phyloP scores from a whole-genome alignment of 768 basidiomycete species.

The Leccinum arenicola region DNA sequence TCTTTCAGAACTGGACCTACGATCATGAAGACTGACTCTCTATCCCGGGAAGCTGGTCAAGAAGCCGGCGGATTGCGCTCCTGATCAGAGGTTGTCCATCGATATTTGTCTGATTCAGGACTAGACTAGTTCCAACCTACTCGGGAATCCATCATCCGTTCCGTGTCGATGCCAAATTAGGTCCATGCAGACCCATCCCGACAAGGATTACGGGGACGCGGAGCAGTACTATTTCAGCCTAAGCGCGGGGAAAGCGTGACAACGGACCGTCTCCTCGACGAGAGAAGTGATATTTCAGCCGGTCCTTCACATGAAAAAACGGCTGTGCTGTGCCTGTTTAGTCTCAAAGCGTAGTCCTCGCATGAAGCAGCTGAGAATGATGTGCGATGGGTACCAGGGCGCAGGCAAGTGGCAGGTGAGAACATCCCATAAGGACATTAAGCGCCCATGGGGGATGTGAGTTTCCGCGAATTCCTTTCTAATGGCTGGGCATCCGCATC shows the following conservation, averaged over 20 bases:
- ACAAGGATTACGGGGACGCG: neutral
- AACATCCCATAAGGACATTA: neutral
- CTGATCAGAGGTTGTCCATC: neutral
- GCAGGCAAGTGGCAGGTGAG: neutral
- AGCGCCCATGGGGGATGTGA: neutral
- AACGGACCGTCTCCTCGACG: neutral
- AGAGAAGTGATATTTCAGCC: neutral
- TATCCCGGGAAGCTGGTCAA: neutral
- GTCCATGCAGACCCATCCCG: neutral
- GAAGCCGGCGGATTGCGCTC: neutral
- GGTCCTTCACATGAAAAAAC: neutral
- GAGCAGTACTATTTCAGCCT: neutral
- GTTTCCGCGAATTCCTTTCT: neutral
- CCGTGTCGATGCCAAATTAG: neutral
- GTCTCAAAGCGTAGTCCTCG: neutral
- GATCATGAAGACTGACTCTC: neutral
- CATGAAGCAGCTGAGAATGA: neutral
- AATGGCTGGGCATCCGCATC: slow-evolving; percentile 22
- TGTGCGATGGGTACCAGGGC: neutral
- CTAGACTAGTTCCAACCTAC: neutral
- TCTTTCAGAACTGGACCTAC: neutral
- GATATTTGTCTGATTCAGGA: neutral
- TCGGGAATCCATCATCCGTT: neutral
- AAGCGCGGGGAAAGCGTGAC: neutral
- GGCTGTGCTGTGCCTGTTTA: neutral